These are phyloP conservation scores for Quercus lobata DNA, from an alignment of 331 rosid species.

Conservation along the genomic window DNA sequence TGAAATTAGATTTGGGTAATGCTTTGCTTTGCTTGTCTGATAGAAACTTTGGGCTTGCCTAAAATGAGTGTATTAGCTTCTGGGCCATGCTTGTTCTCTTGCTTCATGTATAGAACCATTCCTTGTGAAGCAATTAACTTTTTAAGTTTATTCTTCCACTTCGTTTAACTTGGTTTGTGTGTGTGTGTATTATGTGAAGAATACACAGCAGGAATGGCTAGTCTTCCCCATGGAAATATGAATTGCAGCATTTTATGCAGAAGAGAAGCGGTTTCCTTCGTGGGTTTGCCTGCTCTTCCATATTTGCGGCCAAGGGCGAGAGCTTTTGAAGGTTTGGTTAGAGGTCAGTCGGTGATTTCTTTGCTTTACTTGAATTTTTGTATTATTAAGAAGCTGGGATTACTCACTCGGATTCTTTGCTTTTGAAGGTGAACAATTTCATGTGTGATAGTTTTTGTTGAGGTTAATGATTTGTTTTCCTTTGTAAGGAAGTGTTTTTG, in stretches of 20 bases:
- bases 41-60: not conserved
- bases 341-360: slow-evolving; percentile 43
- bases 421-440: not conserved
- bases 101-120: not conserved
- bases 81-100: not conserved
- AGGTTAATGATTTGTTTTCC: not conserved
- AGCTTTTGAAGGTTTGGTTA: slow-evolving; percentile 27
- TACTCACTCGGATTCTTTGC: not conserved
- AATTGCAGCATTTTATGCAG: slow-evolving; percentile 35
- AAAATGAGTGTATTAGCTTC: not conserved
- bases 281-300: slow-evolving; percentile 51
- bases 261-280: slow-evolving; percentile 25
- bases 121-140: not conserved
- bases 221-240: slow-evolving; percentile 29
- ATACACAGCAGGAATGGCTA: slow-evolving; percentile 47
- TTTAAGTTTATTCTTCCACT: not conserved
- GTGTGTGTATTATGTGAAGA: not conserved
- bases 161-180: not conserved
- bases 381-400: not conserved
- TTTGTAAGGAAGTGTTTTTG: not conserved
- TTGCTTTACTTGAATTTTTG: slow-evolving; percentile 1
- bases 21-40: not conserved
- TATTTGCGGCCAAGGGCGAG: slow-evolving; percentile 24
- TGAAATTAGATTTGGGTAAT: not conserved
- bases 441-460: not conserved